These are phyloP conservation scores for Galerina sulciceps DNA, from an alignment of 768 basidiomycete genomes.

Conservation along the genomic window DNA sequence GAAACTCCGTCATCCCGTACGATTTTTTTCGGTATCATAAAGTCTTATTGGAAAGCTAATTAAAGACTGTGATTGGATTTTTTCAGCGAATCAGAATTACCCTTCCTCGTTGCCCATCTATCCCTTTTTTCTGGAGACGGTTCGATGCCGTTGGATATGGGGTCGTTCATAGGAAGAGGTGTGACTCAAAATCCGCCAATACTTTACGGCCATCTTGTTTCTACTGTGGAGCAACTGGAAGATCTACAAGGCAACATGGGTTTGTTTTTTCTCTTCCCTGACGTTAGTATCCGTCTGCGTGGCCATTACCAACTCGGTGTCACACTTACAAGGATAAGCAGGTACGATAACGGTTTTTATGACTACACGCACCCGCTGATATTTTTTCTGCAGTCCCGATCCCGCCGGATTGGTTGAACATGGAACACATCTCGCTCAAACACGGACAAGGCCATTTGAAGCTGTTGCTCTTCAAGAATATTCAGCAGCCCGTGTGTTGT, in stretches of 20 bases:
- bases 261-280: slow-evolving; percentile 90
- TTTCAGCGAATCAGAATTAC: slow-evolving; percentile 79
- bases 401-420: slow-evolving; percentile 59
- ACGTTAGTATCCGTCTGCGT: slow-evolving; percentile 82
- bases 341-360: slow-evolving; percentile 47
- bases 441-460: slow-evolving; percentile 78
- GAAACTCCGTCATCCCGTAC: slow-evolving; percentile 79
- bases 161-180: slow-evolving; percentile 55
- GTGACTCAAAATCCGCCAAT: slow-evolving; percentile 58
- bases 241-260: slow-evolving; percentile 82
- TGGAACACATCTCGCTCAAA: slow-evolving; percentile 70
- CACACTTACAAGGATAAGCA: slow-evolving; percentile 73
- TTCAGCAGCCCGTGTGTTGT: slow-evolving; percentile 73
- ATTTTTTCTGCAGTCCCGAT: slow-evolving; percentile 34
- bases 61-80: neutral
- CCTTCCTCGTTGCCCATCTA: slow-evolving; percentile 85
- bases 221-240: slow-evolving; percentile 78
- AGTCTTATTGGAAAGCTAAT: neutral
- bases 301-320: slow-evolving; percentile 80
- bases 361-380: too few species aligned
- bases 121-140: slow-evolving; percentile 78
- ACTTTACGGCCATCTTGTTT: slow-evolving; percentile 85
- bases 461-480: slow-evolving; percentile 77
- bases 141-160: slow-evolving; percentile 61
- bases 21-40: slow-evolving; percentile 35